phyloP scores from a whole-genome alignment of 495 filamentous ascomycete genomes.

The Neurospora sp. region DNA sequence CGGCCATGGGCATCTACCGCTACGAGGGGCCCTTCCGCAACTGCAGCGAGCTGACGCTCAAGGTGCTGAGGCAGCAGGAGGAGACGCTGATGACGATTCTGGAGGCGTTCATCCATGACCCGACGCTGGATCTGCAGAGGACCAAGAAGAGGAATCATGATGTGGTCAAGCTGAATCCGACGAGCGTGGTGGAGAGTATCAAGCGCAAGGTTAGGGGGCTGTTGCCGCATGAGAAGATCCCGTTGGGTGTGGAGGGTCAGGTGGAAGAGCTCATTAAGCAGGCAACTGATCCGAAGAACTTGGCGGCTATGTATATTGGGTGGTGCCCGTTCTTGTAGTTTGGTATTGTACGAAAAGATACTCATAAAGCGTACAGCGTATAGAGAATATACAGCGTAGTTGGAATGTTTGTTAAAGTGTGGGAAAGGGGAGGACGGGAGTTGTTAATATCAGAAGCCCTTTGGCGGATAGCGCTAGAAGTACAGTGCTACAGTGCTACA shows the following conservation, averaged over 20 bases:
- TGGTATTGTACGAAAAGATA: background rate
- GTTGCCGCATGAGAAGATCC: slow-evolving; percentile 74
- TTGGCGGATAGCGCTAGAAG: background rate
- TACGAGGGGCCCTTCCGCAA: slow-evolving; percentile 88
- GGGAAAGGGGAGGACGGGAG: background rate
- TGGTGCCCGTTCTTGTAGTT: slow-evolving; percentile 86
- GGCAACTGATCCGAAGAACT: slow-evolving; percentile 63
- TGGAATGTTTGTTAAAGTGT: background rate
- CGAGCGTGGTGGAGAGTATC: slow-evolving; percentile 83
- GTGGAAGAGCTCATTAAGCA: slow-evolving; percentile 84
- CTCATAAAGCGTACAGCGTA: background rate
- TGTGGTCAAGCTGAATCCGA: slow-evolving; percentile 72
- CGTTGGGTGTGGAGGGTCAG: slow-evolving; percentile 88
- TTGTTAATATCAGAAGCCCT: background rate
- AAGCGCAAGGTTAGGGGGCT: slow-evolving; percentile 76
- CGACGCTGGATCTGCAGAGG: slow-evolving; percentile 83
- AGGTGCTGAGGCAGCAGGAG: slow-evolving; percentile 77
- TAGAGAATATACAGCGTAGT: background rate
- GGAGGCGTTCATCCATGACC: slow-evolving; percentile 93
- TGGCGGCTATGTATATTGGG: slow-evolving; percentile 92
- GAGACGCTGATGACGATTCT: slow-evolving; percentile 95
- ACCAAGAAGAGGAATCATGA: slow-evolving; percentile 54
- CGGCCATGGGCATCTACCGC: slow-evolving; percentile 88
- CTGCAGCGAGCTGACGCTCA: slow-evolving; percentile 78
- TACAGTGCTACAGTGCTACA: background rate